Evolutionary conservation across 805 yeast genomes (phyloP).

Genomic region (Candida montana): DNA sequence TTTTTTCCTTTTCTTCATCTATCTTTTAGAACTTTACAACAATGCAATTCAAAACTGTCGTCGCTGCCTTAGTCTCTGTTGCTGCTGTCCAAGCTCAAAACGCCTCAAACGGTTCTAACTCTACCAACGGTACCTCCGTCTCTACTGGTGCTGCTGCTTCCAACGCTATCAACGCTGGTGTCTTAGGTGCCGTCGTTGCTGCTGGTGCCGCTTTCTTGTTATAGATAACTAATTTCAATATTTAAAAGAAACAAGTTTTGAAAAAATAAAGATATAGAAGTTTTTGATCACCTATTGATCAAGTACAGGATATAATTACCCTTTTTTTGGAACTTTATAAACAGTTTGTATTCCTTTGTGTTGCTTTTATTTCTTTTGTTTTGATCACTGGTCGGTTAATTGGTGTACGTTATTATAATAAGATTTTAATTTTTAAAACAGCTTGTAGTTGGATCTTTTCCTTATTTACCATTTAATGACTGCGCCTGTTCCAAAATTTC

Average conservation of each 20-base stretch:
- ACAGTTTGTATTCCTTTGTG: constrained; percentile 2
- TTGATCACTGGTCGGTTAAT: neutral
- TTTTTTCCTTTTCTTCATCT: constrained; percentile 4
- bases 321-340: constrained; percentile 2
- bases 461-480: too few species aligned
- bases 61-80: constrained; percentile 65
- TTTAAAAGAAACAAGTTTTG: constrained; percentile 2
- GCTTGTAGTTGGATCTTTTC: too few species aligned
- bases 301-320: neutral
- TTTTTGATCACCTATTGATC: neutral
- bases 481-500: too few species aligned
- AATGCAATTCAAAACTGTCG: constrained; percentile 72
- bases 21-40: constrained; percentile 11
- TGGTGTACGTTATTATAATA: constrained; percentile 10
- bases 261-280: neutral
- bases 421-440: constrained; percentile 2
- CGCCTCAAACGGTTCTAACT: constrained; percentile 36
- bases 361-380: constrained; percentile 7
- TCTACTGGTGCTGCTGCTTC: constrained; percentile 47
- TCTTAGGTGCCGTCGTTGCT: constrained; percentile 79
- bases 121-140: constrained; percentile 38
- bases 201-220: constrained; percentile 63
- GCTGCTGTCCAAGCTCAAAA: constrained; percentile 64
- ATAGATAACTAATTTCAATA: constrained; percentile 24
- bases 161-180: constrained; percentile 62